phyloP scores from a whole-genome alignment of 2,329 filamentous ascomycete genomes.

The Sordariomycetes sp. region DNA sequence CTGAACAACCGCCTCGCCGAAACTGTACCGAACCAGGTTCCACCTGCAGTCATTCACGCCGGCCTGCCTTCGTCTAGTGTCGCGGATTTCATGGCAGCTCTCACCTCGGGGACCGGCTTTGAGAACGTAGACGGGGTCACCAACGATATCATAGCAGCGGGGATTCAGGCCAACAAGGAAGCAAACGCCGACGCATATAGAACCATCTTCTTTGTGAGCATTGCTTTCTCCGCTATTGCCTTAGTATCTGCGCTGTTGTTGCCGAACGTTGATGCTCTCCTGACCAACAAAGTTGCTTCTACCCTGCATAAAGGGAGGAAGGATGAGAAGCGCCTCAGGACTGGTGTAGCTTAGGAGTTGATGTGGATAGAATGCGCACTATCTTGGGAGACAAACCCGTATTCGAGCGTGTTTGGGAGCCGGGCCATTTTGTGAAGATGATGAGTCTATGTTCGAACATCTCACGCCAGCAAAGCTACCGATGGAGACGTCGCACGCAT shows the following conservation, averaged over 20 bases:
- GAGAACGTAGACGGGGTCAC: constrained; percentile 19
- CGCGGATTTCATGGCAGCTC: constrained; percentile 20
- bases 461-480: too few species aligned
- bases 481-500: too few species aligned
- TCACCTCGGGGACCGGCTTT: constrained; percentile 17
- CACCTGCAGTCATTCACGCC: constrained; percentile 21
- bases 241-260: constrained; percentile 23
- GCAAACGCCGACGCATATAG: constrained; percentile 23
- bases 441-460: too few species aligned
- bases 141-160: constrained; percentile 16
- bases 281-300: constrained; percentile 21
- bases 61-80: constrained; percentile 25
- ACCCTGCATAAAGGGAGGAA: constrained; percentile 17
- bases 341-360: too few species aligned
- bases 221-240: too few species aligned
- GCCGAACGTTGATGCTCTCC: constrained; percentile 21
- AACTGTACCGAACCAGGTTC: constrained; percentile 19
- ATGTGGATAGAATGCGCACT: too few species aligned
- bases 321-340: constrained; percentile 10
- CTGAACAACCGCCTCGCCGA: constrained; percentile 20
- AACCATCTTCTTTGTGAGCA: constrained; percentile 23
- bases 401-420: too few species aligned
- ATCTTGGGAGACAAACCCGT: too few species aligned
- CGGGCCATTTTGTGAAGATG: too few species aligned
- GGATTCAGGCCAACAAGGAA: constrained; percentile 18